Evolutionary conservation across 2,329 filamentous ascomycete genomes (phyloP).

Genomic region (Talaromyces piceae): DNA sequence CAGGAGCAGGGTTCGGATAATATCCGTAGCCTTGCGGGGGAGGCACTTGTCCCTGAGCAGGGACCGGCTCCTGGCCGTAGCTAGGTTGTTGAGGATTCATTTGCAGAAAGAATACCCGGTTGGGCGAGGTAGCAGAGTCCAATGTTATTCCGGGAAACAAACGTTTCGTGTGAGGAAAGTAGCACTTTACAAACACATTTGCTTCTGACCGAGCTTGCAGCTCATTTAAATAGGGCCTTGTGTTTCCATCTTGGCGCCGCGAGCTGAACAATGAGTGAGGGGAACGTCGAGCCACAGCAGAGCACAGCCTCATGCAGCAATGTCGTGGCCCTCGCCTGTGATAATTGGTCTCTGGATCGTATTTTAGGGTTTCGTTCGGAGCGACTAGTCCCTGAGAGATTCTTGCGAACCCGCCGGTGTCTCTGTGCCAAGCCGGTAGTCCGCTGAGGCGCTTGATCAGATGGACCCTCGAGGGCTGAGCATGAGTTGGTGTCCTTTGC

Average conservation of each 20-base stretch:
- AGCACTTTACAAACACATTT: too few species aligned
- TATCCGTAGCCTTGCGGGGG: neutral
- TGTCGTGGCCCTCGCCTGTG: neutral
- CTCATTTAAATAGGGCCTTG: neutral
- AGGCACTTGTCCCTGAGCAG: neutral
- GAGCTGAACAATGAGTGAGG: neutral
- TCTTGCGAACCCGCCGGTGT: too few species aligned
- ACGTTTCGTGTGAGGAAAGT: too few species aligned
- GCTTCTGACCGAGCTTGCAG: too few species aligned
- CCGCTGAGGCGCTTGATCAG: too few species aligned
- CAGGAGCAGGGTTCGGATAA: neutral
- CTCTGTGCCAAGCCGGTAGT: too few species aligned
- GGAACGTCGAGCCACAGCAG: neutral
- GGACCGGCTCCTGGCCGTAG: neutral
- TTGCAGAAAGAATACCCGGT: neutral
- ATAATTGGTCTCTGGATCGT: neutral
- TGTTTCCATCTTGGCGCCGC: neutral
- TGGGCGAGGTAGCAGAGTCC: too few species aligned
- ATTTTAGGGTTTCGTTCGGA: neutral
- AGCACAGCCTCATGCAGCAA: neutral
- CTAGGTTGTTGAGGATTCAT: neutral
- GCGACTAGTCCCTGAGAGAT: too few species aligned
- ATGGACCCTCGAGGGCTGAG: too few species aligned
- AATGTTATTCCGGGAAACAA: too few species aligned
- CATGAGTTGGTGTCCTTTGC: too few species aligned